Evolutionary conservation across 257 asterid species (phyloP).

Genomic region (Prunella vulgaris): DNA sequence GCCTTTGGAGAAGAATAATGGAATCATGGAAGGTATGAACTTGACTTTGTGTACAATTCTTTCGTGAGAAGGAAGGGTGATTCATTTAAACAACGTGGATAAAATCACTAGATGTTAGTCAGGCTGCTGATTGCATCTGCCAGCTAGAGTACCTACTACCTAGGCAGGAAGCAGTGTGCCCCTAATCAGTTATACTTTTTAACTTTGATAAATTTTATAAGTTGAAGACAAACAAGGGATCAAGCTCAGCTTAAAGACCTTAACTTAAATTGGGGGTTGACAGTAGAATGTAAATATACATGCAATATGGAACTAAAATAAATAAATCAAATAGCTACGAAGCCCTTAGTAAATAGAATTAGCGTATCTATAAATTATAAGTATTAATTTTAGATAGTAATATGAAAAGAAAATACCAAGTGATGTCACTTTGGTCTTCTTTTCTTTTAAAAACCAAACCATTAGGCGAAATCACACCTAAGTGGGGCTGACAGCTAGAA

Average conservation of each 20-base stretch:
- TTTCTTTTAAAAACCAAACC: too few relatives aligned
- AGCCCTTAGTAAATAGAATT: background rate
- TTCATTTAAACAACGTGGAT: background rate
- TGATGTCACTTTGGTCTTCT: background rate
- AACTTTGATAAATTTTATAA: background rate
- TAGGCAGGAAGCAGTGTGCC: background rate
- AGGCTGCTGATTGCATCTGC: background rate
- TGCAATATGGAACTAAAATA: background rate
- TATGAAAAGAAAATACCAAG: background rate
- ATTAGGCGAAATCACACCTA: background rate
- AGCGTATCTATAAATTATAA: background rate
- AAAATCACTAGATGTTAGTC: background rate
- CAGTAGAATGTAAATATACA: background rate
- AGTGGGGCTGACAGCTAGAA: background rate
- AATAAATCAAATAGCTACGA: background rate
- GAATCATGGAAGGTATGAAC: background rate
- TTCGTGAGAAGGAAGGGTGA: background rate
- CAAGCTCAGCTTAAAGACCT: background rate
- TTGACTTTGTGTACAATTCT: background rate
- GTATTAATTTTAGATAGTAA: background rate
- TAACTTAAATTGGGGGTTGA: background rate
- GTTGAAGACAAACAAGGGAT: background rate
- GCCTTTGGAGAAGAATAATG: background rate
- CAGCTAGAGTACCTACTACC: background rate
- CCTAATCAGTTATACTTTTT: background rate